Base-by-base conservation (phyloP, 805 yeast genomes). In the Candida tallmaniae region DNA sequence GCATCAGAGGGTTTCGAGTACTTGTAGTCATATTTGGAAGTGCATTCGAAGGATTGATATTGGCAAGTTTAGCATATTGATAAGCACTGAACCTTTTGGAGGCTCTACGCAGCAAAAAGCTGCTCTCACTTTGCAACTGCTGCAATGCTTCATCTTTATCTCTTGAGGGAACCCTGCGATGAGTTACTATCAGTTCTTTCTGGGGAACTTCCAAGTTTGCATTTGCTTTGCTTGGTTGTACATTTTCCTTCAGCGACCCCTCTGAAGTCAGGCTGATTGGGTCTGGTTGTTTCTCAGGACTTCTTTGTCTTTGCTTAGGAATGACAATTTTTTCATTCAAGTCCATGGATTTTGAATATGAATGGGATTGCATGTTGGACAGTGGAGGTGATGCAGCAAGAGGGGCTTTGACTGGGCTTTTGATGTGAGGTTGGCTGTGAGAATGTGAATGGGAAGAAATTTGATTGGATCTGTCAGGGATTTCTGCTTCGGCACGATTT, bases 1-100 rank as follows among this genome's bases (percentile, higher is more conserved):
- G 40, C 10, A 26, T 18, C 36, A 36, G 39, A 4, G 34, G 27
- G 9, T 4, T 24, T 26, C 42, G 23, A 3, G 15, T 12, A 8
- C 4, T 24, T 4, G 16, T 20, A 13, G 13, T 12, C 13, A 41
- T 36, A 23, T 35, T 34, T 5, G 46, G 46, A 16, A 42, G 25
- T 10, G 45, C 36, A 14, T 14, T 35, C 3, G 44, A 29, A 8
- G 47, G 47, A 23, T 32, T 43, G 20, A 49, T 46, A 40, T 72
- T 76, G 0, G 85, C 66, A 8, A 84, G 67, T 48, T 83, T 84
- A 1, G 94, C 86, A 58, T 81, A 80, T 51, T 90, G 97, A 41
- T 89, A 90, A 0, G 97, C 96, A 4, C 96, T 87, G 52, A 83
- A 90, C 36, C 98, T 68, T 47, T 90, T 82, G 0, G 97, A 89